Base-by-base conservation (phyloP, 1,139 yeast genomes). In the Taphrina flavorubra region DNA sequence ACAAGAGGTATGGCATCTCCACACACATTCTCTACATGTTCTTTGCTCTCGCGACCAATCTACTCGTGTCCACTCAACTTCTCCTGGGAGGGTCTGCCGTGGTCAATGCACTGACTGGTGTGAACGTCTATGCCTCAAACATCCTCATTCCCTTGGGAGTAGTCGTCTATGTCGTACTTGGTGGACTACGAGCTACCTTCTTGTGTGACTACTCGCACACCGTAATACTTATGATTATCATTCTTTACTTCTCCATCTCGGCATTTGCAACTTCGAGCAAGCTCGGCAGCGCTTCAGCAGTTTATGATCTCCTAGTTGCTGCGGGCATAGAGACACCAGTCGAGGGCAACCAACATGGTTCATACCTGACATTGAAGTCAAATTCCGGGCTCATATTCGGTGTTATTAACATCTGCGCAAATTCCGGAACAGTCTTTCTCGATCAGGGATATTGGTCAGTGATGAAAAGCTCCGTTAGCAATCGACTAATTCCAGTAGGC, bases 361-460 rank as follows among this genome's bases (percentile, higher is more conserved):
- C 84, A 2, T 81, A 78, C 62, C 72, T 83, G 57, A 84, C 86
- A 0, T 81, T 83, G 73, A 78, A 80, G 67, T 83, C 86, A 2
- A 76, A 77, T 59, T 77, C 76, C 68, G 84, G 83, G 44, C 83
- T 79, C 0, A 75, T 81, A 8, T 80, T 79, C 71, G 77, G 80
- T 7, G 75, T 79, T 34, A 77, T 68, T 37, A 51, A 51, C 46
- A 36, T 68, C 8, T 47, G 70, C 40, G 65, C 71, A 10, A 77
- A 77, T 5, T 72, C 73, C 46, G 72, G 65, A 42, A 65, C 69
- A 10, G 69, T 68, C 34, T 68, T 63, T 16, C 58, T 66, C 16
- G 90, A 73, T 87, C 62, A 87, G 87, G 80, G 84, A 86, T 71
- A 87, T 87, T 56, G 60, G 60, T 37, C 2, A 6, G 58, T 11